These are phyloP conservation scores for Fagopyrum homotropicum DNA, from an alignment of 148 eudicot genomes.

Conservation along the genomic window DNA sequence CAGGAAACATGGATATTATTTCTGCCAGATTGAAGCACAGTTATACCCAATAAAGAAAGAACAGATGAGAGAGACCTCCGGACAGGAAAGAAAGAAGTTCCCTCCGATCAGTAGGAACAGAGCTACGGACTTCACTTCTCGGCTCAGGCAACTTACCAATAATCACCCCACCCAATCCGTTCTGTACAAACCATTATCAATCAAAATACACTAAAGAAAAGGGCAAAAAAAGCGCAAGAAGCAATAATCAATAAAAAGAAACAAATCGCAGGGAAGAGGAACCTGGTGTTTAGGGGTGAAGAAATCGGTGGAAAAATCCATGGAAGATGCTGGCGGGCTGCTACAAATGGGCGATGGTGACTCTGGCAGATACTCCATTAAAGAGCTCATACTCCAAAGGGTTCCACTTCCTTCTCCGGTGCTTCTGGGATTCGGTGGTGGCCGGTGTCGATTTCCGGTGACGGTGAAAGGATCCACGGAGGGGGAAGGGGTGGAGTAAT, in stretches of 20 bases:
- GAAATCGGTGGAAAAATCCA: neutral
- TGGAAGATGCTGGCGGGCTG: neutral
- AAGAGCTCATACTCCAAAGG: neutral
- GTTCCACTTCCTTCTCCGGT: neutral
- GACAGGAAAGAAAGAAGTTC: neutral
- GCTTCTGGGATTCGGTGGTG: too few species aligned
- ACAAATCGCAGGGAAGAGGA: neutral
- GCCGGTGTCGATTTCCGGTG: too few species aligned
- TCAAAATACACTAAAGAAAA: neutral
- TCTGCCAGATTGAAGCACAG: neutral
- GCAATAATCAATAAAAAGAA: neutral
- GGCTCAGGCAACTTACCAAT: neutral
- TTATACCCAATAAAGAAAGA: neutral
- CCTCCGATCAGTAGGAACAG: too few species aligned
- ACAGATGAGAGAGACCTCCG: neutral
- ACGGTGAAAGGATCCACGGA: too few species aligned
- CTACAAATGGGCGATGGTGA: neutral
- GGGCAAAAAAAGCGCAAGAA: neutral
- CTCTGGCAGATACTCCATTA: neutral
- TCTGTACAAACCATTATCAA: neutral
- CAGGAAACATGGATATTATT: too few species aligned
- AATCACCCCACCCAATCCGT: neutral
- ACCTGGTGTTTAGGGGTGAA: conserved; percentile 2
- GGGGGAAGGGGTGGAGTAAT: too few species aligned
- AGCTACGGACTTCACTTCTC: too few species aligned